Conservation (phyloP, 306 rosid species). For the Castanea mollissima region DNA sequence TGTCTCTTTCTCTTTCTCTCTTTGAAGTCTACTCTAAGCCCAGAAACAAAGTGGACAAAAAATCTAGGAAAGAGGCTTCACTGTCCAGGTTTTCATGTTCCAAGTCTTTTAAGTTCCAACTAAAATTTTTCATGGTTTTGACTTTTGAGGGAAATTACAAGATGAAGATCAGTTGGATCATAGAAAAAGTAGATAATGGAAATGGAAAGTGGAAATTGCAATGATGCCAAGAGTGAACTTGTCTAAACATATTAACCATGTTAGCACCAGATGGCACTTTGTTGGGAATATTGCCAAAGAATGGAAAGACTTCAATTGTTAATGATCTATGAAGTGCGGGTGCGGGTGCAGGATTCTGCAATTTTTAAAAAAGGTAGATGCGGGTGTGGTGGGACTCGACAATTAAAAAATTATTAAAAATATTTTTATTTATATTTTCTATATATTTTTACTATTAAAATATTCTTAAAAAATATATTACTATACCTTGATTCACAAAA, state of each 20-base stretch:
- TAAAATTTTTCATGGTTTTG: background rate
- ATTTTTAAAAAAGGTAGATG: too few species aligned
- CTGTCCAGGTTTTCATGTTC: background rate
- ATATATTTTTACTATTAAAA: too few species aligned
- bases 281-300: slow-evolving; percentile 16
- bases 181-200: background rate
- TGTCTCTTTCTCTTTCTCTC: slow-evolving; percentile 15
- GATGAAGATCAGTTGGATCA: background rate
- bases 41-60: background rate
- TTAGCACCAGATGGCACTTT: slow-evolving; percentile 22
- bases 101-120: background rate
- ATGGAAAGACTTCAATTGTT: slow-evolving; percentile 16
- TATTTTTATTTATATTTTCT: too few species aligned
- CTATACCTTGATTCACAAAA: too few species aligned
- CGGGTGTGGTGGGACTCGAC: too few species aligned
- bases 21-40: background rate
- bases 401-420: too few species aligned
- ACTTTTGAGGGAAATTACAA: background rate
- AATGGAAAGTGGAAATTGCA: slow-evolving; percentile 26
- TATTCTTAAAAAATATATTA: too few species aligned
- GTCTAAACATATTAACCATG: slow-evolving; percentile 14
- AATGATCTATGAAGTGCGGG: background rate
- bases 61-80: slow-evolving; percentile 3
- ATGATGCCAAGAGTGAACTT: slow-evolving; percentile 17
- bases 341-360: too few species aligned